Evolutionary conservation across 2,329 filamentous ascomycete genomes (phyloP).

Genomic region (Macrophomina tecta): DNA sequence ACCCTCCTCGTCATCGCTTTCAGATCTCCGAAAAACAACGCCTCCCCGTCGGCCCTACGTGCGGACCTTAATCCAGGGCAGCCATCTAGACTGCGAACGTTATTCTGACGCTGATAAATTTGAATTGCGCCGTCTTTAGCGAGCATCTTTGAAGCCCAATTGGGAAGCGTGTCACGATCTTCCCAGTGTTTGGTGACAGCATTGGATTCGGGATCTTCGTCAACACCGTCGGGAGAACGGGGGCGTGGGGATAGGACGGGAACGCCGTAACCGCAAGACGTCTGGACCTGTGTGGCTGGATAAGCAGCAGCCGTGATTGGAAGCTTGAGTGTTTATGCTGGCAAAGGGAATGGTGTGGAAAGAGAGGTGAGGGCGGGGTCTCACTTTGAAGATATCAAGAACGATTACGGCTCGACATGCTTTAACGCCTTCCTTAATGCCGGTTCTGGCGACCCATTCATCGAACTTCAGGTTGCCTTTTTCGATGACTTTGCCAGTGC

Average conservation of each 20-base stretch:
- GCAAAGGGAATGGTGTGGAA: too few species aligned
- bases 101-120: conserved; percentile 64
- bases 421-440: conserved; percentile 50
- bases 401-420: conserved; percentile 62
- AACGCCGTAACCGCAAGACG: conserved; percentile 70
- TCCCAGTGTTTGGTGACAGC: conserved; percentile 35
- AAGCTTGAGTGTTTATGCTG: too few species aligned
- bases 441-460: conserved; percentile 51
- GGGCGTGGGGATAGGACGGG: conserved; percentile 55
- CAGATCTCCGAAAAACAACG: conserved; percentile 52
- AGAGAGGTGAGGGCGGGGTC: neutral
- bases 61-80: conserved; percentile 63
- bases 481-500: conserved; percentile 65
- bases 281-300: conserved; percentile 56
- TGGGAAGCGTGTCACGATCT: conserved; percentile 62
- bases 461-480: conserved; percentile 56
- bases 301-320: neutral
- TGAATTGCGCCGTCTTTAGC: conserved; percentile 53
- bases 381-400: conserved; percentile 65
- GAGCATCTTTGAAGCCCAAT: conserved; percentile 57
- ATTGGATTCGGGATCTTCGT: conserved; percentile 19
- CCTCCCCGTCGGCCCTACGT: conserved; percentile 54
- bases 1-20: conserved; percentile 10
- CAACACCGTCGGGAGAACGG: neutral
- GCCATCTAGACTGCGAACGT: conserved; percentile 63